These are phyloP conservation scores for Metschnikowia anglica DNA, from an alignment of 805 yeast genomes.

Conservation along the genomic window DNA sequence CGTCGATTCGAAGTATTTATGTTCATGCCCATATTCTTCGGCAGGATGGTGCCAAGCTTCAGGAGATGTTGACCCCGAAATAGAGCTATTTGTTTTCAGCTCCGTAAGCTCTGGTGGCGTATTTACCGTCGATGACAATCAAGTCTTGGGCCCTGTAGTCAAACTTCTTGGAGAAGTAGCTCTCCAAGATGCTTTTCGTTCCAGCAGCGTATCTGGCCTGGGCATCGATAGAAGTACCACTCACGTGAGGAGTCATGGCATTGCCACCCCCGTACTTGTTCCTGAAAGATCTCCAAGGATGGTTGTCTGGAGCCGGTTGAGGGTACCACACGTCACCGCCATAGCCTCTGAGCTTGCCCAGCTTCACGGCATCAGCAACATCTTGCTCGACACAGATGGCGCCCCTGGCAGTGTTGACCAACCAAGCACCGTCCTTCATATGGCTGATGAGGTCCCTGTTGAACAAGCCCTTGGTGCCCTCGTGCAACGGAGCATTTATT, in stretches of 20 bases:
- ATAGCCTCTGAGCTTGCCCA: conserved; percentile 72
- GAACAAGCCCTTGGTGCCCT: conserved; percentile 63
- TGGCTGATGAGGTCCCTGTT: conserved; percentile 64
- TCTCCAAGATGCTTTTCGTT: conserved; percentile 59
- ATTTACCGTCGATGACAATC: conserved; percentile 68
- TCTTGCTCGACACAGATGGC: conserved; percentile 73
- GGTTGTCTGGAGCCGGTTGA: conserved; percentile 78
- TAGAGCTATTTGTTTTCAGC: conserved; percentile 30
- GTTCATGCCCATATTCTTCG: no score
- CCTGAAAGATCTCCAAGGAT: conserved; percentile 72
- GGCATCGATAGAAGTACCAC: conserved; percentile 80
- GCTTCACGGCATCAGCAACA: conserved; percentile 67
- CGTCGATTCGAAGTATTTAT: no score
- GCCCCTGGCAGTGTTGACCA: conserved; percentile 80
- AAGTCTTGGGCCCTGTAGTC: conserved; percentile 78
- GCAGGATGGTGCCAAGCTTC: no score
- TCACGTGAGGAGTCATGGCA: conserved; percentile 82
- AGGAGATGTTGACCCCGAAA: no score
- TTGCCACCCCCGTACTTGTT: conserved; percentile 67
- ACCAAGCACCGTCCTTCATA: conserved; percentile 71
- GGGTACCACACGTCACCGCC: conserved; percentile 87
- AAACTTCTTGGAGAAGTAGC: conserved; percentile 58
- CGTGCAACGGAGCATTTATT: conserved; percentile 75
- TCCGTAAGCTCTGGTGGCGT: conserved; percentile 75
- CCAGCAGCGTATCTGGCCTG: conserved; percentile 74